These are phyloP conservation scores for Vachellia collinsii DNA, from an alignment of 306 rosid species.

Conservation along the genomic window DNA sequence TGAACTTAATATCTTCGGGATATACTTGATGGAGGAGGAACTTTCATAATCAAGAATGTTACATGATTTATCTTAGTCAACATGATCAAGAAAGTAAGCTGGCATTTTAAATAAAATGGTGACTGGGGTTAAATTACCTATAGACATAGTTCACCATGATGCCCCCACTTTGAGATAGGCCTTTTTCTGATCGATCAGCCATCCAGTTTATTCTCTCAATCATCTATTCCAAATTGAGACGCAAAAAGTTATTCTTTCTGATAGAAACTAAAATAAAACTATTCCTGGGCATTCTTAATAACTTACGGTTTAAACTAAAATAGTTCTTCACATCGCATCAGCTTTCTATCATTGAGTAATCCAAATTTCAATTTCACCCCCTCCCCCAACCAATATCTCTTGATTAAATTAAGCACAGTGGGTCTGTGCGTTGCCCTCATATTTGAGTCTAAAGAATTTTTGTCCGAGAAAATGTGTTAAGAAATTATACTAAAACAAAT, in stretches of 20 bases:
- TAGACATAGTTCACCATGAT: conserved; percentile 97
- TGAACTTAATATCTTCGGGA: neutral
- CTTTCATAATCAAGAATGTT: neutral
- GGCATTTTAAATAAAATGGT: neutral
- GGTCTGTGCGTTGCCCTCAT: neutral
- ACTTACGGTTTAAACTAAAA: neutral
- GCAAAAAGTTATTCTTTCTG: conserved; percentile 23
- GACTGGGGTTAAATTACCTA: conserved; percentile 48
- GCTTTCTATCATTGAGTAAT: neutral
- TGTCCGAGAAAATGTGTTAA: neutral
- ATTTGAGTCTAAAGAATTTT: neutral
- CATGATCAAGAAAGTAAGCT: conserved; percentile 23
- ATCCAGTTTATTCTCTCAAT: conserved; percentile 89
- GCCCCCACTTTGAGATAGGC: conserved; percentile 86
- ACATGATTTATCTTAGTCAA: conserved; percentile 14
- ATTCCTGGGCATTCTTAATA: neutral
- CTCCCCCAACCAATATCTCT: neutral
- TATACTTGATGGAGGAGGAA: conserved; percentile 15
- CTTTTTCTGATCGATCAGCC: conserved; percentile 85
- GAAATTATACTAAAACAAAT: neutral
- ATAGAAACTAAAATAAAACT: neutral
- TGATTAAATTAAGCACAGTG: neutral
- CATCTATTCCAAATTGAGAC: conserved; percentile 66
- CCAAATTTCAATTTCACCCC: neutral
- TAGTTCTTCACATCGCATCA: neutral